Evolutionary conservation across 2,329 filamentous ascomycete genomes (phyloP).

Genomic region (Fusarium heterosporum): DNA sequence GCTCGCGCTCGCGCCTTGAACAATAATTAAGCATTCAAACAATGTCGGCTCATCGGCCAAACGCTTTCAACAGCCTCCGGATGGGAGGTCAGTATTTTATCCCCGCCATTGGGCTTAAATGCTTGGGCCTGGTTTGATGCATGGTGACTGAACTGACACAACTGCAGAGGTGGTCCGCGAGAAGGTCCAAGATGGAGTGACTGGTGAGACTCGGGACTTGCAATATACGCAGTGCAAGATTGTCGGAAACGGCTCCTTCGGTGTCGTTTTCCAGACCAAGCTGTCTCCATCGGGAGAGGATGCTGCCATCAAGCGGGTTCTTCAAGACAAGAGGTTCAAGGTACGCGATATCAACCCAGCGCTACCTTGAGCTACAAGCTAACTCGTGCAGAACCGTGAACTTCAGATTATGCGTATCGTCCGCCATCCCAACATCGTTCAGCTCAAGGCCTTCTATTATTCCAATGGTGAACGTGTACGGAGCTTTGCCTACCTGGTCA

Average conservation of each 20-base stretch:
- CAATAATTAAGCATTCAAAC: constrained; percentile 44
- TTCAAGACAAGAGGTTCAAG: constrained; percentile 99
- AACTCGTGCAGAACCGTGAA: constrained; percentile 85
- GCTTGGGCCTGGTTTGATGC: constrained; percentile 3
- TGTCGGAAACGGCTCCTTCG: constrained; percentile 98
- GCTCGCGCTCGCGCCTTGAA: constrained; percentile 47
- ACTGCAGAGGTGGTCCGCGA: constrained; percentile 91
- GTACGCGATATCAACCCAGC: constrained; percentile 58
- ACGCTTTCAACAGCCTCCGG: constrained; percentile 86
- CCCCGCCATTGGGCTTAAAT: constrained; percentile 17
- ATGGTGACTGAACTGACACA: constrained; percentile 30
- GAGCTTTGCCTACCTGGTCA: constrained; percentile 8
- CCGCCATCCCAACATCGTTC: constrained; percentile 97
- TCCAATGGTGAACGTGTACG: constrained; percentile 96
- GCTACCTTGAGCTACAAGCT: constrained; percentile 17
- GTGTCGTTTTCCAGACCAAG: constrained; percentile 99
- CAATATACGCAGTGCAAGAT: constrained; percentile 99
- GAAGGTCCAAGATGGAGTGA: constrained; percentile 98
- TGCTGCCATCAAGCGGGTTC: constrained; percentile 97
- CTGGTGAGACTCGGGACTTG: constrained; percentile 94
- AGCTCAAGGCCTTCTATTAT: constrained; percentile 99
- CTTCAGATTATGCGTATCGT: constrained; percentile 99
- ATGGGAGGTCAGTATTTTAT: constrained; percentile 86
- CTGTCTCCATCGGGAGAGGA: constrained; percentile 97
- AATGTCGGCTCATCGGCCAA: constrained; percentile 93